These are phyloP conservation scores for Plasmodium berghei DNA, from an alignment of 169 alveolate genomes.

Conservation along the genomic window DNA sequence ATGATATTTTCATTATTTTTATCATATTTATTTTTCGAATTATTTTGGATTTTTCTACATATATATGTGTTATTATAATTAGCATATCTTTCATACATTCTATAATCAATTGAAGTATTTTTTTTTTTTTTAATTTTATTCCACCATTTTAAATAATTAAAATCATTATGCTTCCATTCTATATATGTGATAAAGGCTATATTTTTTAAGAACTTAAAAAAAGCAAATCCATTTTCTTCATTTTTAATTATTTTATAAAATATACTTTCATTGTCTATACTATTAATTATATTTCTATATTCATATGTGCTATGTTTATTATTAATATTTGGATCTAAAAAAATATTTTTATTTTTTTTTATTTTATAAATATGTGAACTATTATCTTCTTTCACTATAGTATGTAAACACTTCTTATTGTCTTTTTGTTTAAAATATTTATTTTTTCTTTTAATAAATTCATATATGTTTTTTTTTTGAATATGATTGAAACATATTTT, in stretches of 20 bases:
- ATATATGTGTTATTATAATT: too few relatives aligned
- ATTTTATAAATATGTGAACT: constrained; percentile 3
- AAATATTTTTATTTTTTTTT: not conserved
- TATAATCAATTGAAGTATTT: not conserved
- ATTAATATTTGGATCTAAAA: not conserved
- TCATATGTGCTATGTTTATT: not conserved
- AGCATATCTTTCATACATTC: too few relatives aligned
- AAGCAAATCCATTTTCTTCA: not conserved
- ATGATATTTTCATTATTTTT: too few relatives aligned
- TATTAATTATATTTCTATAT: not conserved
- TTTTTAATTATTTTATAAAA: not conserved
- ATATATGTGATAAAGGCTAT: not conserved
- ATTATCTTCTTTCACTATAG: not conserved
- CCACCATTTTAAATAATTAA: not conserved
- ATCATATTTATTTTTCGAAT: too few relatives aligned
- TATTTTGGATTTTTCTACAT: too few relatives aligned
- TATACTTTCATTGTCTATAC: not conserved
- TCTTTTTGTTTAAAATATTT: not conserved
- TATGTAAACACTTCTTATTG: not conserved
- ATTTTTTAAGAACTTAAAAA: not conserved
- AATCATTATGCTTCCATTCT: not conserved
- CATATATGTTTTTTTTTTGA: constrained; percentile 4
- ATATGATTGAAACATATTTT: constrained; percentile 14
- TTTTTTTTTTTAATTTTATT: not conserved
- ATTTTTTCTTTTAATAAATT: constrained; percentile 10